phyloP scores from a whole-genome alignment of 148 eudicot genomes.

The Rhododendron williamsianum region DNA sequence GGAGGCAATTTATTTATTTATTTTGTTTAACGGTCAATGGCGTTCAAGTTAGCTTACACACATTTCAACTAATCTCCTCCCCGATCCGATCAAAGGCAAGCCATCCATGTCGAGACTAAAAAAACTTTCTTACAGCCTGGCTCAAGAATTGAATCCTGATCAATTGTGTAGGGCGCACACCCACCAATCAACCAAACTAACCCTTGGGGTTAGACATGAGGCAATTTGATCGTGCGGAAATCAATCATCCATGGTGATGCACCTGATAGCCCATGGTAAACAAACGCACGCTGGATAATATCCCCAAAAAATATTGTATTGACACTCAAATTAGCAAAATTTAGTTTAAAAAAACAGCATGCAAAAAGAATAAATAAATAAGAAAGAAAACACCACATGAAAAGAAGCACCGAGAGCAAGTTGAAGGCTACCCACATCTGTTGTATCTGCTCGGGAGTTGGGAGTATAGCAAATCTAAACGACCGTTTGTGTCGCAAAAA shows the following conservation, averaged over 20 bases:
- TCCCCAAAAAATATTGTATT: background rate
- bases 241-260: background rate
- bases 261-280: background rate
- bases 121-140: too few species aligned
- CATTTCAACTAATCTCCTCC: too few species aligned
- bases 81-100: too few species aligned
- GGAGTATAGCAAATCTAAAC: background rate
- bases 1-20: background rate
- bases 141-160: too few species aligned
- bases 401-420: background rate
- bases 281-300: background rate
- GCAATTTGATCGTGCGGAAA: background rate
- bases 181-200: background rate
- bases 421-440: background rate
- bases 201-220: too few species aligned
- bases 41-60: too few species aligned
- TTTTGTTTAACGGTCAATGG: too few species aligned
- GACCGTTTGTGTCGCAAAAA: background rate
- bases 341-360: background rate
- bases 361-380: background rate
- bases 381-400: background rate
- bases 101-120: too few species aligned
- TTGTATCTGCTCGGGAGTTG: background rate
- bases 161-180: background rate
- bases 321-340: background rate